Conservation (phyloP, 345 rosid species). For the Pistacia vera region DNA sequence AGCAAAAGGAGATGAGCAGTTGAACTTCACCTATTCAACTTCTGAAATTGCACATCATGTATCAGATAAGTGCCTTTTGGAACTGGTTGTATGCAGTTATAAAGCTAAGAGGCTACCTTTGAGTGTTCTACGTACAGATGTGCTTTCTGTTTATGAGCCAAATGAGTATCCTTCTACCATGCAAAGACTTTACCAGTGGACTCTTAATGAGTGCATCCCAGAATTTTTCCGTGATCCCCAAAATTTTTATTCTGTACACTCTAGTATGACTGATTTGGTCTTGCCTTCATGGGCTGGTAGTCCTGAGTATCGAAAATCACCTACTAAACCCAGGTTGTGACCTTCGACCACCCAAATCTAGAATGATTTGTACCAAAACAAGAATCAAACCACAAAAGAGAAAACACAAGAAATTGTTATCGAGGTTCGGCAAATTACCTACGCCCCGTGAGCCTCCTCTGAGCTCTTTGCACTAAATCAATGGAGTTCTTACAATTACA, state of each 20-base stretch:
- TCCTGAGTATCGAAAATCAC: conserved; percentile 2
- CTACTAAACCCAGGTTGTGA: too few species aligned
- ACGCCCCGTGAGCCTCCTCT: too few species aligned
- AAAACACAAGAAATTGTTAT: too few species aligned
- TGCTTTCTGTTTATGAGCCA: conserved; percentile 93
- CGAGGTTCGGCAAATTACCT: too few species aligned
- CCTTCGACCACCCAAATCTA: too few species aligned
- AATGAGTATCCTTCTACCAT: conserved; percentile 95
- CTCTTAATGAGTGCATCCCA: conserved; percentile 98
- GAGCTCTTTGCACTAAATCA: too few species aligned
- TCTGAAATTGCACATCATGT: conserved; percentile 95
- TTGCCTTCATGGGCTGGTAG: conserved; percentile 83
- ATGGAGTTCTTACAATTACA: too few species aligned
- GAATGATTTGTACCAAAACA: too few species aligned
- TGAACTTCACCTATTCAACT: conserved; percentile 88
- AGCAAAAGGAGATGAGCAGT: conserved; percentile 96
- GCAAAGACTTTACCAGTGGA: conserved; percentile 97
- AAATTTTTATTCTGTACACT: conserved; percentile 68
- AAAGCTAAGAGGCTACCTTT: conserved; percentile 95
- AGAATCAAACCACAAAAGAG: too few species aligned
- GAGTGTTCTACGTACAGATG: conserved; percentile 81
- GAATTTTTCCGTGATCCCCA: conserved; percentile 85
- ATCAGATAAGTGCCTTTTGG: conserved; percentile 97
- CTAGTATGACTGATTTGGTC: conserved; percentile 89
- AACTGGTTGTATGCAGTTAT: conserved; percentile 96